These are phyloP conservation scores for Crithidia mellificae DNA, from an alignment of 208 protist genomes.

Conservation along the genomic window DNA sequence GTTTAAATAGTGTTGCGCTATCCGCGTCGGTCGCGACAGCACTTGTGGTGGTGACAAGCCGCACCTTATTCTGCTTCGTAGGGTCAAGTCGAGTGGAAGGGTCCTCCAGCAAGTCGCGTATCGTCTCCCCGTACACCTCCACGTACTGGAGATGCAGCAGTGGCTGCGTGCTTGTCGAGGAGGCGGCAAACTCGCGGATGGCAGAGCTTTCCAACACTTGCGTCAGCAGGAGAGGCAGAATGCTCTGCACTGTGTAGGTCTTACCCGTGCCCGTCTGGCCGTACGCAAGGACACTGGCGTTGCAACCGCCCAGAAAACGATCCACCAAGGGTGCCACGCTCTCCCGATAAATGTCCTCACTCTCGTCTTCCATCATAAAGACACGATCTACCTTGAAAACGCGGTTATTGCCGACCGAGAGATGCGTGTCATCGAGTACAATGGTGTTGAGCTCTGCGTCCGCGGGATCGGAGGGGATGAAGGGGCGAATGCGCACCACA, in stretches of 20 bases:
- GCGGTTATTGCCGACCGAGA: constrained; percentile 72
- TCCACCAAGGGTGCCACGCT: constrained; percentile 72
- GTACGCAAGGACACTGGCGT: constrained; percentile 93
- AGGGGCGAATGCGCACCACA: constrained; percentile 84
- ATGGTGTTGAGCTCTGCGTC: constrained; percentile 47
- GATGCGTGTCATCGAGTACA: constrained; percentile 56
- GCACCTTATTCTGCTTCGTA: constrained; percentile 31
- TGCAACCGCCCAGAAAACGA: constrained; percentile 86
- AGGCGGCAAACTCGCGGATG: no score
- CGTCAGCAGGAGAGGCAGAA: background rate
- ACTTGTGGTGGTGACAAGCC: constrained; percentile 20
- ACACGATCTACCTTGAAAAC: constrained; percentile 91
- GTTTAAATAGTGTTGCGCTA: no score
- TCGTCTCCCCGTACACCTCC: constrained; percentile 94
- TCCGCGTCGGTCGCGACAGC: background rate
- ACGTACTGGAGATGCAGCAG: constrained; percentile 83
- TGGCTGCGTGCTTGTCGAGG: background rate
- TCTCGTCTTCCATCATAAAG: constrained; percentile 64
- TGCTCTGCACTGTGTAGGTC: constrained; percentile 91
- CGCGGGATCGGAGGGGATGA: constrained; percentile 45
- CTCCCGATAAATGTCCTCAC: constrained; percentile 72
- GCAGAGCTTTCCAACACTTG: constrained; percentile 17
- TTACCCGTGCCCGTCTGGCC: constrained; percentile 95
- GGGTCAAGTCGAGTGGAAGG: background rate
- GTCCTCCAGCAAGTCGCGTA: constrained; percentile 86